Evolutionary conservation across 2,329 filamentous ascomycete genomes (phyloP).

Genomic region (Exserohilum rostratum): DNA sequence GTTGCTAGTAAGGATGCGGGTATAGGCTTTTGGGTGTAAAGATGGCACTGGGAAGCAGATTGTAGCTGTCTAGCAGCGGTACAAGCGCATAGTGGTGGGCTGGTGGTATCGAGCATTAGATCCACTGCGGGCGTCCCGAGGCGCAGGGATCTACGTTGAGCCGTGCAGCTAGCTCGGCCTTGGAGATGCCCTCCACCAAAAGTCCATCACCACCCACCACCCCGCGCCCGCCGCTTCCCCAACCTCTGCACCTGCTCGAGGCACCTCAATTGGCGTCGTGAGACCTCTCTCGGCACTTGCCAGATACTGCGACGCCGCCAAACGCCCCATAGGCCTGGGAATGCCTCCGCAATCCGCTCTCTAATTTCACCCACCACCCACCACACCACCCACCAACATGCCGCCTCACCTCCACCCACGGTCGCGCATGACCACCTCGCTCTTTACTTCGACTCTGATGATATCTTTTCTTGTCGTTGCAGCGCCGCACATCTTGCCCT

Average conservation of each 20-base stretch:
- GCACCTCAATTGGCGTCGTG: slow-evolving; percentile 43
- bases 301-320: slow-evolving; percentile 13
- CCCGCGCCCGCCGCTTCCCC: slow-evolving; percentile 21
- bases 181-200: slow-evolving; percentile 28
- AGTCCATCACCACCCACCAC: slow-evolving; percentile 32
- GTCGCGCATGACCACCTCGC: slow-evolving; percentile 88
- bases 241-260: slow-evolving; percentile 22
- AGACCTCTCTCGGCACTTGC: not conserved
- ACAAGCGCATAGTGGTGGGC: slow-evolving; percentile 4
- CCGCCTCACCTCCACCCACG: slow-evolving; percentile 87
- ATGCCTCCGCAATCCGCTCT: slow-evolving; percentile 36
- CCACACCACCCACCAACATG: slow-evolving; percentile 58
- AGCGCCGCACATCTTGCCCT: slow-evolving; percentile 87
- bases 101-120: slow-evolving; percentile 11
- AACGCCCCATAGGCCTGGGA: slow-evolving; percentile 26
- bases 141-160: slow-evolving; percentile 16
- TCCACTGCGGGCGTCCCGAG: slow-evolving; percentile 16
- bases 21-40: not conserved
- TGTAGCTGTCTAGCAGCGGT: not conserved
- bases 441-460: slow-evolving; percentile 91
- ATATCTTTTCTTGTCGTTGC: slow-evolving; percentile 92
- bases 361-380: slow-evolving; percentile 21
- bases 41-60: not conserved
- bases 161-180: slow-evolving; percentile 12
- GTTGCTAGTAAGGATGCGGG: too few species aligned